Evolutionary conservation across 192 early-diverging fungal genomes (phyloP), one percentile per base, ranked within the genome.

Genomic region (Gaertneriomyces semiglobifer): DNA sequence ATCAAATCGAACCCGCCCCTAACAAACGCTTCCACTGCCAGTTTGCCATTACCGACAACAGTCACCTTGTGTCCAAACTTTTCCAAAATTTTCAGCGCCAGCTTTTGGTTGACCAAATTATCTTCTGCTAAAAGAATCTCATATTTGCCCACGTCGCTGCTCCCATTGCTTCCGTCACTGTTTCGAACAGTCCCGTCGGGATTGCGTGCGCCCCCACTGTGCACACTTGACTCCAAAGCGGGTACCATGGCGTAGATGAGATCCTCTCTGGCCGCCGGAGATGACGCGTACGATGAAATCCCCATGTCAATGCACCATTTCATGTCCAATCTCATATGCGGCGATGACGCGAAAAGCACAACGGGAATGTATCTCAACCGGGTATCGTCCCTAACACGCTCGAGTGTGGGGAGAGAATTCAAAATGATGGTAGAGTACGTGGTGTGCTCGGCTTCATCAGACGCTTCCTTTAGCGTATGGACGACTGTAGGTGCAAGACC

Each of bases 61-160:
- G 81, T 79, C 44, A 88, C 88, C 60, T 83, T 85, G 77, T 92
- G 88, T 43, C 89, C 86, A 39, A 94, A 73, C 25, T 57, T 42
- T 39, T 71, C 69, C 46, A 71, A 61, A 42, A 71, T 71, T 11
- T 61, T 48, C 8, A 71, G 38, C 4, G 69, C 69, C 54, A 71
- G 57, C 74, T 89, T 90, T 63, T 91, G 92, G 70, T 94, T 94
- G 52, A 94, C 89, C 53, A 88, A 76, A 57, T 94, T 93, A 64
- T 93, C 92, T 72, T 93, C 92, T 5, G 89, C 91, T 43, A 94
- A 72, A 19, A 94, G 72, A 66, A 94, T 90, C 39, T 88, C 62
- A 57, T 71, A 71, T 33, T 33, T 33, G 6, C 61, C 60, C 39
- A 52, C 41, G 77, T 65, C 91, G 63, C 7, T 84, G 84, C n/a